Evolutionary conservation across 352 stramenopile species (phyloP).

Genomic region (Phytophthora boehmeriae): DNA sequence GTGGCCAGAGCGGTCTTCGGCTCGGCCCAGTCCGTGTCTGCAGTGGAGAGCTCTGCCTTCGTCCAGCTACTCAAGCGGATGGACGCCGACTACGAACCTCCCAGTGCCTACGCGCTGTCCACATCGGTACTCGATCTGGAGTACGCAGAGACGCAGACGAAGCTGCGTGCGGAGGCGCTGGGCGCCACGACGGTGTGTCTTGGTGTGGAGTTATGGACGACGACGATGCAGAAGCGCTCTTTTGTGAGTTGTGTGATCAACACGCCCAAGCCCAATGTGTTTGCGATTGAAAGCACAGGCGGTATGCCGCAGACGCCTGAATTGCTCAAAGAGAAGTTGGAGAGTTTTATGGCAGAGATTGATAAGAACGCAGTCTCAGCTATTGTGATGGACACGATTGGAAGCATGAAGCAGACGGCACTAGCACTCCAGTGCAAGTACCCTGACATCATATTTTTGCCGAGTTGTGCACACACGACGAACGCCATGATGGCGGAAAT

Average conservation of each 20-base stretch:
- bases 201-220: slow-evolving; percentile 58
- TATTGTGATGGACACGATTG: slow-evolving; percentile 60
- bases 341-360: slow-evolving; percentile 65
- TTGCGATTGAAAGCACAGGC: slow-evolving; percentile 66
- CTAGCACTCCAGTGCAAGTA: slow-evolving; percentile 59
- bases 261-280: slow-evolving; percentile 52
- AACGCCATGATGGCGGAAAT: slow-evolving; percentile 65
- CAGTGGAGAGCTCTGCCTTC: slow-evolving; percentile 68
- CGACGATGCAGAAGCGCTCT: slow-evolving; percentile 39
- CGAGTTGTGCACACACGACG: slow-evolving; percentile 67
- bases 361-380: slow-evolving; percentile 58
- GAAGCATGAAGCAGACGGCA: slow-evolving; percentile 61
- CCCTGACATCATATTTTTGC: slow-evolving; percentile 63
- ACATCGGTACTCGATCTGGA: slow-evolving; percentile 63
- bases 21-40: slow-evolving; percentile 51
- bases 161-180: slow-evolving; percentile 59
- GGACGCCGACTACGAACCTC: slow-evolving; percentile 51
- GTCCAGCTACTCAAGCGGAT: slow-evolving; percentile 68
- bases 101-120: slow-evolving; percentile 52
- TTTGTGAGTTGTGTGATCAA: slow-evolving; percentile 66
- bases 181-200: slow-evolving; percentile 55
- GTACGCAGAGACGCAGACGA: slow-evolving; percentile 65
- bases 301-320: slow-evolving; percentile 49
- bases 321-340: slow-evolving; percentile 59
- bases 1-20: slow-evolving; percentile 65